Conservation (phyloP, 805 yeast genomes). For the Saccharomycopsis sp. region DNA sequence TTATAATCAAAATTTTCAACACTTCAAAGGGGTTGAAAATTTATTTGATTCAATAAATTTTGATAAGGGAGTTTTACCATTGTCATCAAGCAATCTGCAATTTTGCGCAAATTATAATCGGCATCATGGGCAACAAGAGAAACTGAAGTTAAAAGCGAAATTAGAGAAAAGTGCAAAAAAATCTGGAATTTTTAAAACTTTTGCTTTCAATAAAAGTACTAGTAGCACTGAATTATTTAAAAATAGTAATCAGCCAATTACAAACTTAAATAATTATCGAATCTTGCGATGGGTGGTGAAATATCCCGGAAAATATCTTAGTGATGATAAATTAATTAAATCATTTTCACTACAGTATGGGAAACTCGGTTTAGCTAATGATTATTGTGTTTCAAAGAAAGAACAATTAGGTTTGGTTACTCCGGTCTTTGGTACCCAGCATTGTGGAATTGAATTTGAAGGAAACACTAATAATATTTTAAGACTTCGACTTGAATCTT, state of each 20-base stretch:
- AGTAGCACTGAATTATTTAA: neutral
- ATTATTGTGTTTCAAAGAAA: constrained; percentile 7
- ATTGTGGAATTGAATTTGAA: neutral
- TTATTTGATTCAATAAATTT: constrained; percentile 18
- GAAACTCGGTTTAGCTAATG: constrained; percentile 20
- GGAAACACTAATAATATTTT: constrained; percentile 9
- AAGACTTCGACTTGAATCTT: constrained; percentile 17
- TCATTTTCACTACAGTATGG: constrained; percentile 20
- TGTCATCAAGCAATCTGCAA: constrained; percentile 14
- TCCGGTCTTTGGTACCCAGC: constrained; percentile 7
- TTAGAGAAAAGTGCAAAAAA: constrained; percentile 6
- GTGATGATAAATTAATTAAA: constrained; percentile 8
- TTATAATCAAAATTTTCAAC: constrained; percentile 10
- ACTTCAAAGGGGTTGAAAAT: constrained; percentile 13
- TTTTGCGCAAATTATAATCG: constrained; percentile 15
- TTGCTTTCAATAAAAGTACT: neutral
- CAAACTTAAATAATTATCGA: constrained; percentile 12
- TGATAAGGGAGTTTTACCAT: constrained; percentile 19
- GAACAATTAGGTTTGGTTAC: constrained; percentile 9
- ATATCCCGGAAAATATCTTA: constrained; percentile 11
- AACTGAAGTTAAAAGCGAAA: constrained; percentile 8
- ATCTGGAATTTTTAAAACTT: constrained; percentile 12
- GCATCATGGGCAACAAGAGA: constrained; percentile 16
- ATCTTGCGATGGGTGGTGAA: constrained; percentile 14
- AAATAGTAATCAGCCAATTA: neutral